A percentile compares a stretch with the other conserved stretches of the same genome.
Evolutionary conservation across 129 eudicot species (phyloP).

Genomic region (Silybum marianum): DNA sequence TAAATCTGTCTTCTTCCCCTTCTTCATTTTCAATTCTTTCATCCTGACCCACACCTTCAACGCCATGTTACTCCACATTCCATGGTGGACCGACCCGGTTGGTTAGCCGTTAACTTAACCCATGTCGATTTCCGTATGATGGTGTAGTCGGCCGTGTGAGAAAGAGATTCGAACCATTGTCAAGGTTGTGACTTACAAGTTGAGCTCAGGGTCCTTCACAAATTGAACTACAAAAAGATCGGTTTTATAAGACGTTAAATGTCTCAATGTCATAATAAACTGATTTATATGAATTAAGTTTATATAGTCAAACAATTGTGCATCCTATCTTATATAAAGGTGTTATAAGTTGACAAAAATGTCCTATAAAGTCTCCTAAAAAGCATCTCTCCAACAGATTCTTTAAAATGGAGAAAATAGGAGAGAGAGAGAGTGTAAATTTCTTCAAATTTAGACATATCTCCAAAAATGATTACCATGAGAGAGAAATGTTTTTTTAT

Average conservation of each 20-base stretch:
- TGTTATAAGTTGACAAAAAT: not conserved
- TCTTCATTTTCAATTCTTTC: constrained; percentile 20
- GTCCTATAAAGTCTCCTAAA: not conserved
- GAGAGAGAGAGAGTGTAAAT: too few relatives aligned
- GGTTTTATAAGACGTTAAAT: not conserved
- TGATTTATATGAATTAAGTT: not conserved
- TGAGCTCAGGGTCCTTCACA: not conserved
- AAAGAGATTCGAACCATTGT: not conserved
- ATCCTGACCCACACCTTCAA: constrained; percentile 30
- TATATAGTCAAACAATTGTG: not conserved
- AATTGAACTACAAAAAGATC: not conserved
- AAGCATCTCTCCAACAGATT: not conserved
- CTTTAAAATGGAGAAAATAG: not conserved
- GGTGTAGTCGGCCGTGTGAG: not conserved
- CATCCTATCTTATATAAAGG: not conserved
- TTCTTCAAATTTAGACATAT: too few relatives aligned
- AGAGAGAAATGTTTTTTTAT: too few relatives aligned
- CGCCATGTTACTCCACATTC: constrained; percentile 31
- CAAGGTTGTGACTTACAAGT: not conserved
- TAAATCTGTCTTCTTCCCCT: constrained; percentile 25
- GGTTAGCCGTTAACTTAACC: constrained; percentile 6
- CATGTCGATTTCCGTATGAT: constrained; percentile 4
- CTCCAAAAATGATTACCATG: too few relatives aligned
- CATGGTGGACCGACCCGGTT: constrained; percentile 15
- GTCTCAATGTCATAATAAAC: not conserved